Evolutionary conservation across 495 filamentous ascomycete genomes (phyloP).

Genomic region (Aspergillus diversus): DNA sequence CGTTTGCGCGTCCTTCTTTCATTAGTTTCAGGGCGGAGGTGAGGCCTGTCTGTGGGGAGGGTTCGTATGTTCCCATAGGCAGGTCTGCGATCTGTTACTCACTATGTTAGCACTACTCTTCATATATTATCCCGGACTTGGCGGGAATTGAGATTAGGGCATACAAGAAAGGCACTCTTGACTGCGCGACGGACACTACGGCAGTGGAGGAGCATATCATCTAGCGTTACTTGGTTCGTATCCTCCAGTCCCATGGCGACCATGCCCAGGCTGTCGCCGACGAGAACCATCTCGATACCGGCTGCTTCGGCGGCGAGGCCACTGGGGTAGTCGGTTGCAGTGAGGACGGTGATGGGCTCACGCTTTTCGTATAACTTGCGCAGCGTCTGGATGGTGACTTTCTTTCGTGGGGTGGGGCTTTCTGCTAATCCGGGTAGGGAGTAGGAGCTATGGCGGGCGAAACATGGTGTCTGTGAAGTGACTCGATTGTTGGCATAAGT

Average conservation of each 20-base stretch:
- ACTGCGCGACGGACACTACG: slow-evolving; percentile 85
- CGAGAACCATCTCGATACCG: slow-evolving; percentile 92
- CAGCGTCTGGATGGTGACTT: slow-evolving; percentile 80
- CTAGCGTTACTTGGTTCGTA: slow-evolving; percentile 81
- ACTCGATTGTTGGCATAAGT: no score
- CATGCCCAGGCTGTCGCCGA: slow-evolving; percentile 98
- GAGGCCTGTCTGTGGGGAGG: slow-evolving; percentile 82
- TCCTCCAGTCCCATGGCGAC: slow-evolving; percentile 96
- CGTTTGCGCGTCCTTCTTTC: slow-evolving; percentile 88
- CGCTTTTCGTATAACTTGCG: slow-evolving; percentile 74
- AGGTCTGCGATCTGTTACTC: slow-evolving; percentile 81
- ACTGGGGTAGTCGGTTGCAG: slow-evolving; percentile 95
- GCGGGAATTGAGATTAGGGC: slow-evolving; percentile 28
- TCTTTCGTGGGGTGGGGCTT: slow-evolving; percentile 67
- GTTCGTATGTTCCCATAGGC: slow-evolving; percentile 97
- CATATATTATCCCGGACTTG: neutral
- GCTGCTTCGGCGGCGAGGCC: slow-evolving; percentile 87
- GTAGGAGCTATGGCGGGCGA: slow-evolving; percentile 73
- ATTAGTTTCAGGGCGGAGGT: slow-evolving; percentile 82
- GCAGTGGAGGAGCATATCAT: slow-evolving; percentile 96
- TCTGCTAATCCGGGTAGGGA: slow-evolving; percentile 69
- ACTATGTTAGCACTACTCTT: slow-evolving; percentile 12
- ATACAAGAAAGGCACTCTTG: slow-evolving; percentile 80
- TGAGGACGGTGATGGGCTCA: slow-evolving; percentile 94
- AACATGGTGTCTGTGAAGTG: neutral